These are phyloP conservation scores for Crataegus laevigata DNA, from an alignment of 306 rosid genomes.

Conservation along the genomic window DNA sequence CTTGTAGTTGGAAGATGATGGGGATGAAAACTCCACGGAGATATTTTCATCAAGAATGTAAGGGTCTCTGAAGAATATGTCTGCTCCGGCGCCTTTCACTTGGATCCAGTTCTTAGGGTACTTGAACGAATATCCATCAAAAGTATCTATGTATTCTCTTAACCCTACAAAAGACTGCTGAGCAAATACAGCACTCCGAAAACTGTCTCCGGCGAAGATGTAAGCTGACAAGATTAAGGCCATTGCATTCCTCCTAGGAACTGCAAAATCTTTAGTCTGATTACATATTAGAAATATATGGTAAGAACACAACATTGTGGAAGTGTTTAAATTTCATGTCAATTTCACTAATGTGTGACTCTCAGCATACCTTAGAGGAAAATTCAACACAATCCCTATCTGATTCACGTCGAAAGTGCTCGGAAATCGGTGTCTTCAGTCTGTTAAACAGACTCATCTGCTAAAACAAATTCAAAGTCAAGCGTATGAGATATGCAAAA, in stretches of 20 bases:
- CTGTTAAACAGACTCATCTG: conserved; percentile 42
- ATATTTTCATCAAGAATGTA: conserved; percentile 86
- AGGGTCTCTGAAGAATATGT: conserved; percentile 91
- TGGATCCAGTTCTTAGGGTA: conserved; percentile 87
- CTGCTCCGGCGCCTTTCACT: conserved; percentile 92
- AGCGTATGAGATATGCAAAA: not conserved
- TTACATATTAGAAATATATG: conserved; percentile 48
- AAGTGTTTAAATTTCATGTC: not conserved
- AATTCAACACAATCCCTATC: conserved; percentile 41
- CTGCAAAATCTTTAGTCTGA: conserved; percentile 91
- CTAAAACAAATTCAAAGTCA: conserved; percentile 10
- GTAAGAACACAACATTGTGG: not conserved
- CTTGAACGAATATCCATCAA: conserved; percentile 81
- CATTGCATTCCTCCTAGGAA: conserved; percentile 77
- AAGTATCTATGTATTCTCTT: conserved; percentile 70
- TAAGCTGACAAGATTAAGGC: conserved; percentile 61
- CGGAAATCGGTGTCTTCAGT: conserved; percentile 11
- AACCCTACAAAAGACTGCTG: conserved; percentile 31
- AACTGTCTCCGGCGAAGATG: conserved; percentile 35
- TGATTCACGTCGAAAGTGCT: conserved; percentile 57
- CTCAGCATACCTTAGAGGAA: conserved; percentile 63
- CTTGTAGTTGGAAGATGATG: conserved; percentile 82
- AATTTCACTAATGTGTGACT: not conserved
- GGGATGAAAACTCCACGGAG: conserved; percentile 77
- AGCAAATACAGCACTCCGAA: conserved; percentile 32